Percentiles rank a stretch among this genome's conserved stretches.
Conservation (phyloP, 2,329 filamentous ascomycete species). For the Colletotrichum destructivum region DNA sequence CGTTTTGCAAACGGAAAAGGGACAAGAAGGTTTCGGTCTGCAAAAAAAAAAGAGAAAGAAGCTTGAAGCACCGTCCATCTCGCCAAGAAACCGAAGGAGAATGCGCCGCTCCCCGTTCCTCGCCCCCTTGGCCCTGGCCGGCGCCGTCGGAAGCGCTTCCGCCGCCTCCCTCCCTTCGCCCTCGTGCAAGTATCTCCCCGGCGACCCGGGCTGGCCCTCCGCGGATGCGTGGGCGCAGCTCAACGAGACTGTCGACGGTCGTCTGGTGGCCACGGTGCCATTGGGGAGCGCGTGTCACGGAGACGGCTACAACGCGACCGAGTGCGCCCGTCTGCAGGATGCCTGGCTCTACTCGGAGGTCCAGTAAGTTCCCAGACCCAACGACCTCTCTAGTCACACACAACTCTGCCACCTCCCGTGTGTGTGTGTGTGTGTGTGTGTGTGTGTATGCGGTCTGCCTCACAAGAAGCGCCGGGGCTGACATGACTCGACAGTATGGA, state of each 20-base stretch:
- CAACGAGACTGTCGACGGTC: constrained; percentile 35
- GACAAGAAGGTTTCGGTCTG: not conserved
- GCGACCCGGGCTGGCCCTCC: constrained; percentile 36
- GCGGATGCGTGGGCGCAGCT: constrained; percentile 32
- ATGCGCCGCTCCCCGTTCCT: constrained; percentile 29
- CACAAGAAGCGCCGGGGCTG: constrained; percentile 43
- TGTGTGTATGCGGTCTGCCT: not conserved
- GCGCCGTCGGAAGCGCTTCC: constrained; percentile 2
- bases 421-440: not conserved
- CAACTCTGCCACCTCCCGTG: not conserved
- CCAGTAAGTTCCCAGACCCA: constrained; percentile 14
- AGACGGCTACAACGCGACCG: constrained; percentile 27
- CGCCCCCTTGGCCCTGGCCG: constrained; percentile 24
- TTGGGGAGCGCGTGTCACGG: constrained; percentile 36
- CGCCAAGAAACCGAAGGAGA: not conserved
- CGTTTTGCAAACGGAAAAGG: not conserved
- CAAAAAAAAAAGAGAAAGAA: not conserved
- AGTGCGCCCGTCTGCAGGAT: constrained; percentile 35
- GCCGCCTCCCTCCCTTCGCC: too few relatives aligned
- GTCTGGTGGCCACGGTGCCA: constrained; percentile 34
- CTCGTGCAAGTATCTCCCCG: constrained; percentile 38
- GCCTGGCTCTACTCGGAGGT: constrained; percentile 39
- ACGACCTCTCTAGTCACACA: not conserved
- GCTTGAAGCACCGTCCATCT: constrained; percentile 3
- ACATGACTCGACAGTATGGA: constrained; percentile 38